Percentiles rank a stretch among this genome's conserved stretches.
Evolutionary conservation across 345 rosid genomes (phyloP).

Genomic region (Barbarea vulgaris): DNA sequence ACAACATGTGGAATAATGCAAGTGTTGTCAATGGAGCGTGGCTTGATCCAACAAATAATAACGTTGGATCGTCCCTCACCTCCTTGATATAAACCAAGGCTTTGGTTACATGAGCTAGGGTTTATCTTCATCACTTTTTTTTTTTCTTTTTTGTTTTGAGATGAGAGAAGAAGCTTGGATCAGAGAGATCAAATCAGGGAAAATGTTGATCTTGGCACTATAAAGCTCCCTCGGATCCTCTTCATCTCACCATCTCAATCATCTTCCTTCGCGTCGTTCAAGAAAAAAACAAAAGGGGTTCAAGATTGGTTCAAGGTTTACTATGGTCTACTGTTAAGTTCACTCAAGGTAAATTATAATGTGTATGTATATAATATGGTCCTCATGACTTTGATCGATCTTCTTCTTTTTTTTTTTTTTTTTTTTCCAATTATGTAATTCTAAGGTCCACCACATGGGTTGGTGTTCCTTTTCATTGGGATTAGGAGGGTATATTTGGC

Average conservation of each 20-base stretch:
- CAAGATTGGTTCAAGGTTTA: conserved; percentile 35
- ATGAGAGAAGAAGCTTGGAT: conserved; percentile 75
- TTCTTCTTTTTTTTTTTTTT: no score
- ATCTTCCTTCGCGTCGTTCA: conserved; percentile 37
- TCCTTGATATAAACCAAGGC: conserved; percentile 61
- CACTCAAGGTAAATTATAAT: conserved; percentile 34
- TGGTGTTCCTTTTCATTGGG: conserved; percentile 35
- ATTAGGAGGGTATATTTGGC: conserved; percentile 39
- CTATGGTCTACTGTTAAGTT: conserved; percentile 32
- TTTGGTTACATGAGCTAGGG: conserved; percentile 45
- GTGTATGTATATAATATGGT: conserved; percentile 42
- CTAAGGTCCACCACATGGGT: conserved; percentile 42
- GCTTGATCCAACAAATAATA: conserved; percentile 69
- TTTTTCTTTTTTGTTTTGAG: conserved; percentile 33
- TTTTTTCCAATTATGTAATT: conserved; percentile 33
- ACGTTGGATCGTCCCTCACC: conserved; percentile 71
- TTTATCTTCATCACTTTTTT: conserved; percentile 33
- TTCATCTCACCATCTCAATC: conserved; percentile 62
- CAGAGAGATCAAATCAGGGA: conserved; percentile 76
- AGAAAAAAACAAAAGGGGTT: conserved; percentile 35
- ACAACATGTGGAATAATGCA: conserved; percentile 40
- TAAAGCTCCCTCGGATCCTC: conserved; percentile 93
- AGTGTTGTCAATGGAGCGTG: conserved; percentile 52
- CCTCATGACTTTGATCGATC: conserved; percentile 40
- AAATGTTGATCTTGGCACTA: conserved; percentile 54